A percentile compares a stretch with the other conserved stretches of the same genome.
These are phyloP conservation scores for Immersiporthe knoxdaviesiana DNA, from an alignment of 2,329 filamentous ascomycete species.

Conservation along the genomic window DNA sequence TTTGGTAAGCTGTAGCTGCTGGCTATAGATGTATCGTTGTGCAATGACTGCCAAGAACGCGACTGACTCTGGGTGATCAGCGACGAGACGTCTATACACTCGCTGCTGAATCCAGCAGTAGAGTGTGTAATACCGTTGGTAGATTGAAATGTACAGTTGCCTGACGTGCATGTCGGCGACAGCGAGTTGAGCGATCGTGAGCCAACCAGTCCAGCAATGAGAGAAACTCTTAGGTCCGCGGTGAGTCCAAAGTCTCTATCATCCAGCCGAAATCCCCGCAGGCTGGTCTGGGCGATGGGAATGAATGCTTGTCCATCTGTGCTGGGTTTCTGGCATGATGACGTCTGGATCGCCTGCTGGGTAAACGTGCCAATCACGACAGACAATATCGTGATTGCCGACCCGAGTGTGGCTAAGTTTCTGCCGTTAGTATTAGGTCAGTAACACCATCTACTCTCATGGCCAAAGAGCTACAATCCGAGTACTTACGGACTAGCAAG, in stretches of 20 bases:
- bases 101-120: background rate
- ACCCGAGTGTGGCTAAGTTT: background rate
- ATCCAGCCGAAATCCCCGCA: background rate
- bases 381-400: background rate
- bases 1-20: background rate
- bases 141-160: constrained; percentile 5
- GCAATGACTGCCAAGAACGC: background rate
- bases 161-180: background rate
- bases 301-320: background rate
- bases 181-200: background rate
- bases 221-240: background rate
- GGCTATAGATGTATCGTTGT: background rate
- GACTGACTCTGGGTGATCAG: background rate
- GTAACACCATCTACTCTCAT: background rate
- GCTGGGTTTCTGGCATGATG: background rate
- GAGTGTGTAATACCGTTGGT: background rate
- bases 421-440: background rate
- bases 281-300: constrained; percentile 2
- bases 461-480: background rate
- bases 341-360: constrained; percentile 9
- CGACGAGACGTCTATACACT: constrained; percentile 5
- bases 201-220: constrained; percentile 7
- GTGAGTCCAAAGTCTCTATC: background rate
- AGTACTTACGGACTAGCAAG: background rate
- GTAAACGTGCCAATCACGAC: constrained; percentile 4